Evolutionary conservation across 352 stramenopile genomes (phyloP).

Genomic region (Phytophthora nicotianae): DNA sequence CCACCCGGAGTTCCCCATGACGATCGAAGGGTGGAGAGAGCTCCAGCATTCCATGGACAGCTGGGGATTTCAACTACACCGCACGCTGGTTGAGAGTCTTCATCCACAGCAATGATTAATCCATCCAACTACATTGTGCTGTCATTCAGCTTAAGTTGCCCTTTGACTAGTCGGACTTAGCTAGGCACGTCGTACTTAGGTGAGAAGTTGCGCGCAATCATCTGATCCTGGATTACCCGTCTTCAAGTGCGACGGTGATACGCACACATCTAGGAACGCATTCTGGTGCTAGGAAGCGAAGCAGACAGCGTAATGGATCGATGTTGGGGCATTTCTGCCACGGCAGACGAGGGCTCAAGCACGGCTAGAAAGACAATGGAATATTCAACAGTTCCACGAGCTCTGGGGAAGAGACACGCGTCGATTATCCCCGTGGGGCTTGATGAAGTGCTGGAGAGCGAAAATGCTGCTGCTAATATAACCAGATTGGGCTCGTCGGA

Average conservation of each 20-base stretch:
- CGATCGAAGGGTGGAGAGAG: conserved; percentile 22
- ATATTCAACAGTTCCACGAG: neutral
- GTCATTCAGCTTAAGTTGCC: too few species aligned
- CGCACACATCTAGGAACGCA: neutral
- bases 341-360: neutral
- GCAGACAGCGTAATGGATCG: conserved; percentile 14
- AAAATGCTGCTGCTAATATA: neutral
- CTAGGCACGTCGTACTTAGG: conserved; percentile 18
- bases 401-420: conserved; percentile 25
- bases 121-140: too few species aligned
- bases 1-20: conserved; percentile 31
- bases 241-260: conserved; percentile 16
- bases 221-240: conserved; percentile 17
- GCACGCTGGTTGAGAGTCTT: too few species aligned
- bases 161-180: conserved; percentile 17
- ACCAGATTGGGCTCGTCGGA: neutral
- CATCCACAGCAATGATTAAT: too few species aligned
- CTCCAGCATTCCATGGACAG: too few species aligned
- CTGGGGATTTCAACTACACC: too few species aligned
- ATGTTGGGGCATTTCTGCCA: conserved; percentile 5
- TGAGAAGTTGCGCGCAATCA: conserved; percentile 19
- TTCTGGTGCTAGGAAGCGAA: conserved; percentile 4
- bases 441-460: conserved; percentile 9
- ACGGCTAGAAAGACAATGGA: neutral
- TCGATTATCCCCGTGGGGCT: conserved; percentile 9